phyloP scores from a whole-genome alignment of 441 rosid genomes.

The Dalechampia spathulata region DNA sequence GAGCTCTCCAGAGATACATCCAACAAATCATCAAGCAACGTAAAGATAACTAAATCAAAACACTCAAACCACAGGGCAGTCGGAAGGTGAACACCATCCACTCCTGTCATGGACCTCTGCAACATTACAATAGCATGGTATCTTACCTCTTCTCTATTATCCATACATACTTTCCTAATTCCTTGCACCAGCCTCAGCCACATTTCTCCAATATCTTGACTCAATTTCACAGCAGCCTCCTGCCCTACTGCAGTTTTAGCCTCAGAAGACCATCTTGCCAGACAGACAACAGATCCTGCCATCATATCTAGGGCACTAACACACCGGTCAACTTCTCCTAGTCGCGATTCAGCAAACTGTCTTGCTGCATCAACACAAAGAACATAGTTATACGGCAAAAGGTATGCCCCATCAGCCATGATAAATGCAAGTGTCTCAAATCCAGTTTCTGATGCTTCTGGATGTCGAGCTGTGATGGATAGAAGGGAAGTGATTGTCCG shows the following conservation, averaged over 20 bases:
- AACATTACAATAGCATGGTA: conserved; percentile 77
- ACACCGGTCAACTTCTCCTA: conserved; percentile 80
- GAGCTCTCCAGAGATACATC: conserved; percentile 73
- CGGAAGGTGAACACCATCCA: conserved; percentile 50
- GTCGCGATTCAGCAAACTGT: conserved; percentile 97
- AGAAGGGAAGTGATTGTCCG: conserved; percentile 78
- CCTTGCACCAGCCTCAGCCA: conserved; percentile 95
- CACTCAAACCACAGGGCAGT: conserved; percentile 71
- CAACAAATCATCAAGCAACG: conserved; percentile 79
- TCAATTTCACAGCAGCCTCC: conserved; percentile 54
- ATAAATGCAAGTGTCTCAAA: conserved; percentile 69
- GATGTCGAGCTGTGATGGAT: conserved; percentile 86
- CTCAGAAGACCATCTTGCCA: conserved; percentile 60
- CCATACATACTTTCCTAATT: conserved; percentile 83
- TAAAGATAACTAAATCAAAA: conserved; percentile 74
- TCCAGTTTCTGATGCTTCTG: conserved; percentile 94
- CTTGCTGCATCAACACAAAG: conserved; percentile 80
- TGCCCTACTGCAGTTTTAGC: conserved; percentile 58
- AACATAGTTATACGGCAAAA: conserved; percentile 67
- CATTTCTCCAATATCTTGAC: conserved; percentile 82
- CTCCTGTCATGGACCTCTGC: conserved; percentile 75
- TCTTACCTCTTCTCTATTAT: conserved; percentile 91
- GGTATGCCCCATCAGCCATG: conserved; percentile 73
- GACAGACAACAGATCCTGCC: conserved; percentile 71
- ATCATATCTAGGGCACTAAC: conserved; percentile 72